A percentile compares a stretch with the other conserved stretches of the same genome.
phyloP scores from a whole-genome alignment of 2,329 filamentous ascomycete genomes.

The Calonectria leucothoes region DNA sequence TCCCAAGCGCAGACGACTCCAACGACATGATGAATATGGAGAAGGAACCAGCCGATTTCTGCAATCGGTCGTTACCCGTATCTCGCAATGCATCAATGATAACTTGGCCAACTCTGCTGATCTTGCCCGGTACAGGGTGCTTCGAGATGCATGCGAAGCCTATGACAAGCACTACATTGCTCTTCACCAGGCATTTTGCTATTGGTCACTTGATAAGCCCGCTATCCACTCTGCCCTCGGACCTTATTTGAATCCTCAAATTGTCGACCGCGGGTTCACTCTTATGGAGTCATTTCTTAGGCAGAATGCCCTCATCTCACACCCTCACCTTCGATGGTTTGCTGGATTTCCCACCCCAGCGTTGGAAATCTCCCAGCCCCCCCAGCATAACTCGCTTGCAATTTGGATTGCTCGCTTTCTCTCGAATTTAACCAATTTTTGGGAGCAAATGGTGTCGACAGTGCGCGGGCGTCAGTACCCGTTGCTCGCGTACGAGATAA shows the following conservation, averaged over 20 bases:
- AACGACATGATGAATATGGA: neutral
- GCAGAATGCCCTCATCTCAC: conserved; percentile 36
- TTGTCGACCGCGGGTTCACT: conserved; percentile 38
- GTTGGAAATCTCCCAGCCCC: conserved; percentile 22
- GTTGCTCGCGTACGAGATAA: conserved; percentile 42
- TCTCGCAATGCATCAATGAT: conserved; percentile 30
- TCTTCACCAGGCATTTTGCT: conserved; percentile 74
- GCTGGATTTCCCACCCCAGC: conserved; percentile 40
- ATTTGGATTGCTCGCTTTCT: conserved; percentile 40
- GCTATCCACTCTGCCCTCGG: conserved; percentile 46
- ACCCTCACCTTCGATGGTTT: conserved; percentile 43
- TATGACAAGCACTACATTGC: conserved; percentile 73
- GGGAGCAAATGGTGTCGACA: conserved; percentile 29
- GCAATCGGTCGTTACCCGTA: conserved; percentile 29
- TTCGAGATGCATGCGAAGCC: conserved; percentile 65
- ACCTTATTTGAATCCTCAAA: neutral
- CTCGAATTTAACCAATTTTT: conserved; percentile 30
- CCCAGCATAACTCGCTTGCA: conserved; percentile 8
- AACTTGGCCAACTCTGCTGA: conserved; percentile 51
- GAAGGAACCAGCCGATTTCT: conserved; percentile 10
- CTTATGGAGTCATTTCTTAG: conserved; percentile 34
- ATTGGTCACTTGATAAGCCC: conserved; percentile 57
- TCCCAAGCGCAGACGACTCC: conserved; percentile 29
- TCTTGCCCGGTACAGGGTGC: conserved; percentile 61
- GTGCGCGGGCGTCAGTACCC: conserved; percentile 41